Percentiles rank a stretch among this genome's conserved stretches.
Conservation (phyloP, 2,329 filamentous ascomycete species). For the Cryphonectria radicalis region DNA sequence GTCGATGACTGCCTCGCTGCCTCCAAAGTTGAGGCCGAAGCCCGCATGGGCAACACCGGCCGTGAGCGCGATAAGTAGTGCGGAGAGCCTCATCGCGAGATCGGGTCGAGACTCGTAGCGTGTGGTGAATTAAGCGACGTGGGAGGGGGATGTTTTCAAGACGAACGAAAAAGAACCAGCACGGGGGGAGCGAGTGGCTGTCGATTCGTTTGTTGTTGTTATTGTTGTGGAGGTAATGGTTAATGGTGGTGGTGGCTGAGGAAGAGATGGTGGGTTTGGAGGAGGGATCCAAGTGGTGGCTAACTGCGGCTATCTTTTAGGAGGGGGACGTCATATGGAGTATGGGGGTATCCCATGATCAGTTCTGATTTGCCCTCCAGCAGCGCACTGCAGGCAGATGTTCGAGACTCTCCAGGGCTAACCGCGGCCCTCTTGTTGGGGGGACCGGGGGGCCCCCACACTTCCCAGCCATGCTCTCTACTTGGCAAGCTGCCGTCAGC, state of each 20-base stretch:
- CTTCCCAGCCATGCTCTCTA: not conserved
- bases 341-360: conserved; percentile 18
- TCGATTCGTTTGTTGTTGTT: conserved; percentile 3
- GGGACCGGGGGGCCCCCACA: not conserved
- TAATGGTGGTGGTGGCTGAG: not conserved
- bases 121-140: not conserved
- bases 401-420: not conserved
- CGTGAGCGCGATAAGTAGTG: conserved; percentile 50
- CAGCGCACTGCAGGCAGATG: not conserved
- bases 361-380: conserved; percentile 11
- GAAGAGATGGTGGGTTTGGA: not conserved
- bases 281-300: conserved; percentile 11
- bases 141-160: not conserved
- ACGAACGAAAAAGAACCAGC: not conserved
- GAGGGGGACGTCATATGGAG: conserved; percentile 26
- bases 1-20: conserved; percentile 51
- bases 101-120: conserved; percentile 9
- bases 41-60: conserved; percentile 49
- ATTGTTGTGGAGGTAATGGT: not conserved
- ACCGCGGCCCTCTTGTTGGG: not conserved
- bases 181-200: not conserved
- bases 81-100: conserved; percentile 47
- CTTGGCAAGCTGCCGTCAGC: not conserved
- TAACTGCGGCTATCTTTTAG: conserved; percentile 27
- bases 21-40: conserved; percentile 50